Evolutionary conservation across 179 eudicot genomes (phyloP).

Genomic region (Heliamphora pulchella): DNA sequence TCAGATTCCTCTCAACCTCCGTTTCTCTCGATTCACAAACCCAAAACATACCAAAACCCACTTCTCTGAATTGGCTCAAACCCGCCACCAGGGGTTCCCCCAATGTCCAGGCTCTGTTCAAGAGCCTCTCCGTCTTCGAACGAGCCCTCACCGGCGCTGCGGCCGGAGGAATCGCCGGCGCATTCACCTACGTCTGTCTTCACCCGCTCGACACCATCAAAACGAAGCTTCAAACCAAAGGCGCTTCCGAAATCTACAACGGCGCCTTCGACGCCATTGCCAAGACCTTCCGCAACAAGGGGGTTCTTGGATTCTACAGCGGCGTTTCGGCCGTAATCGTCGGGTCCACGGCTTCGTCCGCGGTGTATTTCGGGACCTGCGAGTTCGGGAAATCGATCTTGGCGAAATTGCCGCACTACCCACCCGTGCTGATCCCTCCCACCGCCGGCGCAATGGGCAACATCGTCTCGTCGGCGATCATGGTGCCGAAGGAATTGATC

Average conservation of each 20-base stretch:
- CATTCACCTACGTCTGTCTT: conserved; percentile 69
- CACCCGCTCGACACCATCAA: conserved; percentile 83
- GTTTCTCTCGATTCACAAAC: conserved; percentile 31
- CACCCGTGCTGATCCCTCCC: conserved; percentile 65
- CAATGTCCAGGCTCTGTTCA: conserved; percentile 27
- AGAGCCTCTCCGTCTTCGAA: conserved; percentile 49
- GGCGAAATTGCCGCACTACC: conserved; percentile 44
- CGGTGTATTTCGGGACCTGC: conserved; percentile 85
- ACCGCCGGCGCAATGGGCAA: conserved; percentile 96
- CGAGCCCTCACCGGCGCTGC: conserved; percentile 72
- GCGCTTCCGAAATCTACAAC: conserved; percentile 65
- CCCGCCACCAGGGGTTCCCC: conserved; percentile 32
- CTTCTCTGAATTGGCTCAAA: conserved; percentile 33
- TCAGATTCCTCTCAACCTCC: conserved; percentile 46
- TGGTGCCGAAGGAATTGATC: conserved; percentile 85
- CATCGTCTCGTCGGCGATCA: conserved; percentile 76
- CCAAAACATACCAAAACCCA: conserved; percentile 29
- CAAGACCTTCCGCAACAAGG: conserved; percentile 58
- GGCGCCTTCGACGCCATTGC: conserved; percentile 58
- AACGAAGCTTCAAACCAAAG: conserved; percentile 79
- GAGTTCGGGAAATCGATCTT: conserved; percentile 78
- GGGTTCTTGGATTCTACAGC: conserved; percentile 70
- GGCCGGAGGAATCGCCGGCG: conserved; percentile 79
- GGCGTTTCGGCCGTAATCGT: conserved; percentile 85
- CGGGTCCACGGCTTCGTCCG: conserved; percentile 70